These are phyloP conservation scores for Cyberlindnera euphorbiae DNA, from an alignment of 805 yeast genomes.

Conservation along the genomic window DNA sequence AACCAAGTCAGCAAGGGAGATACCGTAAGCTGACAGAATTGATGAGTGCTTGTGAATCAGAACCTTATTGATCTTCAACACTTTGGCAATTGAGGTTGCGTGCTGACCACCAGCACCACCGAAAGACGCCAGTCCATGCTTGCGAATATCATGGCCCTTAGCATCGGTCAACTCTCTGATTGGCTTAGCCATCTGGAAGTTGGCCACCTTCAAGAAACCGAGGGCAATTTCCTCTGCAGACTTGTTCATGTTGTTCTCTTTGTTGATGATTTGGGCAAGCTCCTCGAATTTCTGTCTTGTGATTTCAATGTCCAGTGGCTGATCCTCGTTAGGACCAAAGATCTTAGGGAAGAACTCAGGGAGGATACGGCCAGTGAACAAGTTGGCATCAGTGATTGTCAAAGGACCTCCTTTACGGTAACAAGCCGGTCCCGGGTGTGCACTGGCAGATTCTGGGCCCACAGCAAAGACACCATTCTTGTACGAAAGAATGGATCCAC, in stretches of 20 bases:
- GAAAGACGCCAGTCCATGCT: conserved; percentile 41
- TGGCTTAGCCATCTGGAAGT: conserved; percentile 43
- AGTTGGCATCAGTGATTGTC: conserved; percentile 82
- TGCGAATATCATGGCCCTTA: conserved; percentile 38
- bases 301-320: conserved; percentile 53
- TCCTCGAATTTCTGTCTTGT: conserved; percentile 34
- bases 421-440: conserved; percentile 89
- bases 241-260: conserved; percentile 27
- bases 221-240: conserved; percentile 41
- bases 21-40: conserved; percentile 43
- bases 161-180: conserved; percentile 43
- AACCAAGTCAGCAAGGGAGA: conserved; percentile 35
- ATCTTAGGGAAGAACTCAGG: conserved; percentile 77
- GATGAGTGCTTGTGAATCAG: conserved; percentile 44
- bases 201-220: conserved; percentile 43
- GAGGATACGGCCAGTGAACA: conserved; percentile 63
- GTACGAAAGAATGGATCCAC: conserved; percentile 66
- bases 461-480: conserved; percentile 71
- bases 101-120: conserved; percentile 51
- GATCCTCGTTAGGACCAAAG: conserved; percentile 76
- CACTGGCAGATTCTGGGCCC: conserved; percentile 84
- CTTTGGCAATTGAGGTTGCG: conserved; percentile 38
- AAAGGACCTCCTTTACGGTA: conserved; percentile 81
- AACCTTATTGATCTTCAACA: conserved; percentile 36
- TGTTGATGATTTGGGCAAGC: conserved; percentile 34